Conservation (phyloP, 306 rosid genomes). For the Lathyrus tuberosus region DNA sequence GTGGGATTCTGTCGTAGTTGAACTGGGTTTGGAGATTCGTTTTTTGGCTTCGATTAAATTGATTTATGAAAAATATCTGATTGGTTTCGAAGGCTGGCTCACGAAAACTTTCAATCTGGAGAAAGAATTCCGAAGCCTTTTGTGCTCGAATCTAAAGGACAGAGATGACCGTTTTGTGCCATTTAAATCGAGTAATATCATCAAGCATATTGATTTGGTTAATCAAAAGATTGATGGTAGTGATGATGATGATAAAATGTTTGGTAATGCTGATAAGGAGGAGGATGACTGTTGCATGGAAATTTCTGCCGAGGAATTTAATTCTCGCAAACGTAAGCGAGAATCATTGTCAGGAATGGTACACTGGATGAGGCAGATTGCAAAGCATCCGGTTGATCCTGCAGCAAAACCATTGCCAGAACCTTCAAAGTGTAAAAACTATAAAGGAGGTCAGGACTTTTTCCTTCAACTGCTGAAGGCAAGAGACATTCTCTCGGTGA, state of each 20-base stretch:
- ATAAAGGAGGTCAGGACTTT: conserved; percentile 49
- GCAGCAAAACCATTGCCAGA: conserved; percentile 52
- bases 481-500: conserved; percentile 53
- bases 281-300: conserved; percentile 32
- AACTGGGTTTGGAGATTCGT: conserved; percentile 51
- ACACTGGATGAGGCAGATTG: conserved; percentile 63
- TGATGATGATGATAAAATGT: conserved; percentile 35
- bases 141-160: background rate
- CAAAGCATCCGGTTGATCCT: conserved; percentile 57
- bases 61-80: conserved; percentile 64
- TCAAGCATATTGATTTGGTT: background rate
- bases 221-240: background rate
- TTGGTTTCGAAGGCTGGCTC: conserved; percentile 70
- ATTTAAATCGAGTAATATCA: background rate
- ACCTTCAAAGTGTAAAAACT: conserved; percentile 65
- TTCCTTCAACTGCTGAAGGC: conserved; percentile 64
- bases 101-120: conserved; percentile 21
- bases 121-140: background rate
- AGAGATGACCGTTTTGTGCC: background rate
- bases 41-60: conserved; percentile 57
- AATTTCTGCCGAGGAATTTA: conserved; percentile 44
- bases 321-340: conserved; percentile 61
- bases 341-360: conserved; percentile 66
- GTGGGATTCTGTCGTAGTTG: conserved; percentile 67
- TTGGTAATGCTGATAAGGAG: background rate